Base-by-base conservation (phyloP, 2,329 filamentous ascomycete genomes). In the Decorospora gaudefroyi region DNA sequence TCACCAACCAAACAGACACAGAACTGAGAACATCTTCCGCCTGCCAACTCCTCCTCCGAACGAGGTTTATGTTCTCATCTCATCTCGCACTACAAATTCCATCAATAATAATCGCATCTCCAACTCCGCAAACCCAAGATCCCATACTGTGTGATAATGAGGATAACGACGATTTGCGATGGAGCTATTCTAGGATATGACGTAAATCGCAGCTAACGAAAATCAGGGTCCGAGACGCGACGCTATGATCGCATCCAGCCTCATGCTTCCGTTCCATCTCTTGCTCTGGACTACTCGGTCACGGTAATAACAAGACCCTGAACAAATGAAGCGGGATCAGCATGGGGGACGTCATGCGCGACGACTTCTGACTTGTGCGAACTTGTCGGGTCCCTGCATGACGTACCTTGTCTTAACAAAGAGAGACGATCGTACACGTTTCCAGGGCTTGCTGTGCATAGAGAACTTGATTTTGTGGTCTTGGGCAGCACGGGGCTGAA, bases 391-490 rank as follows among this genome's bases (percentile, higher is more conserved):
- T 44, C 56, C 57, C 56, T 62, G 56, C 59, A 57, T 62, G 59
- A 62, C 59, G 59, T 61, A 51, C 45, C 46, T 22, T 30, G 35
- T 30, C 35, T 35, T 38, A 30, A n/a, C n/a, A n/a, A n/a, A 32
- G 29, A 38, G 17, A 35, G 49, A 46, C 40, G 49, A 44, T 51
- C 46, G 27, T 36, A 46, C 31, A 23, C 17, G 46, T 49, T 15
- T n/a, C n/a, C n/a, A n/a, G n/a, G 40, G 54, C 37, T 16, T 15
- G 13, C 26, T 49, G 36, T 34, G 34, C 18, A 39, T n/a, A 22
- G 13, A 44, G 55, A 59, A 61, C 59, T 55, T 59, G 59, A 39
- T 53, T 62, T 59, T 56, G 27, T 31, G 38, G 25, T 34, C 41
- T 32, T 44, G 37, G 16, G 25, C 22, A n/a, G 11, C 23, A 37